Evolutionary conservation across 2,329 filamentous ascomycete genomes (phyloP).

Genomic region (Fusarium haematococcum): DNA sequence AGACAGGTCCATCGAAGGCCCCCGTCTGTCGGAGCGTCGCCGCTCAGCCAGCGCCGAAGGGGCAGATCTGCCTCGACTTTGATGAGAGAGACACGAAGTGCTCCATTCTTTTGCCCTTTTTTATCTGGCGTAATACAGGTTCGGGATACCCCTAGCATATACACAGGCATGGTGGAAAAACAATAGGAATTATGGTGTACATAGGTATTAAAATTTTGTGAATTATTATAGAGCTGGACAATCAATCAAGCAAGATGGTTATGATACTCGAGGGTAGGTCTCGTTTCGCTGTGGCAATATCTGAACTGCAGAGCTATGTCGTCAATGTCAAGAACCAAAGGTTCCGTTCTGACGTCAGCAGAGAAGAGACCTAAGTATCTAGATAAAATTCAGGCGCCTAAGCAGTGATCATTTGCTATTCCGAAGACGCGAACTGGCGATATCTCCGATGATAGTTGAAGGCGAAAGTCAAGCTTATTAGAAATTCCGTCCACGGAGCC

Average conservation of each 20-base stretch:
- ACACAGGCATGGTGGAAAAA: conserved; percentile 23
- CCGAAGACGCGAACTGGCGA: background rate
- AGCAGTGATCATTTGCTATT: background rate
- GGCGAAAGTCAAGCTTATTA: background rate
- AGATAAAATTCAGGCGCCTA: background rate
- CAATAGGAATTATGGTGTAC: conserved; percentile 7
- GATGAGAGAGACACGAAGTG: conserved; percentile 23
- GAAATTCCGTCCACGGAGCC: background rate
- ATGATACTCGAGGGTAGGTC: background rate
- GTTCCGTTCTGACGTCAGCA: background rate
- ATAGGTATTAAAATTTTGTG: conserved; percentile 4
- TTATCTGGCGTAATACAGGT: conserved; percentile 32
- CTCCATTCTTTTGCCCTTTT: background rate
- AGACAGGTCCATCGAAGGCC: conserved; percentile 44
- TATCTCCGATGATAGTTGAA: background rate
- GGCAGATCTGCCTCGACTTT: conserved; percentile 52
- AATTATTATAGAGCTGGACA: conserved; percentile 10
- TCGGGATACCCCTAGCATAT: conserved; percentile 39
- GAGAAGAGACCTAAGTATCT: background rate
- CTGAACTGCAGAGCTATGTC: background rate
- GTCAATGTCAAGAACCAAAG: background rate
- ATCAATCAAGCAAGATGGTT: conserved; percentile 12
- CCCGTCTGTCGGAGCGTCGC: conserved; percentile 50
- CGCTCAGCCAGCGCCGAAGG: conserved; percentile 53
- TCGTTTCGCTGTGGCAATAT: background rate